Evolutionary conservation across 345 rosid genomes (phyloP), one percentile per base, ranked within the genome.

Genomic region (Rubroshorea leprosula): DNA sequence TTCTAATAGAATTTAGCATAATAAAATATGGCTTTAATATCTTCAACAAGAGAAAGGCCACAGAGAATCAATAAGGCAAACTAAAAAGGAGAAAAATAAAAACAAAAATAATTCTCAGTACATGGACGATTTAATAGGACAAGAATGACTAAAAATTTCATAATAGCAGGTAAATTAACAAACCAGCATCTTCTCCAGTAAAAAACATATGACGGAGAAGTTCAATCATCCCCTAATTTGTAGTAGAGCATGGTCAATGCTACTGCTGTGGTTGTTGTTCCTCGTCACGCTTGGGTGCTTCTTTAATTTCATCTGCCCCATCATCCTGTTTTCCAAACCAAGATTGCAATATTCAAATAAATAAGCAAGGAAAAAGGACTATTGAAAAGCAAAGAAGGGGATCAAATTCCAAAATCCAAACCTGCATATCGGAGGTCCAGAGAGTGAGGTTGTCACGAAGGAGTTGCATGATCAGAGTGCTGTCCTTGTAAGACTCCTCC

Each of bases 351-450:
- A 23, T 35, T 14, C 0, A 21, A 19, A 6, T 22, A 24, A 41
- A 52, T 51, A 13, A 51, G 24, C 3, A 51, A 4, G n/a, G 2
- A 23, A 55, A 49, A 18, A 18, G 20, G 46, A 19, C 25, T 20
- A 27, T 6, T 12, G 39, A 18, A 25, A n/a, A n/a, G n/a, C 1
- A 26, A 56, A 8, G 16, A 23, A 22, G 46, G 9, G 57, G 43
- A 51, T 51, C 14, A 19, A 44, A 47, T n/a, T n/a, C 57, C 50
- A n/a, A n/a, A n/a, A n/a, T 25, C 24, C 21, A 0, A 47, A 85
- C 98, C 98, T 86, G 95, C 90, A 91, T 86, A 49, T 91, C 95
- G 26, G 96, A 91, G 49, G 98, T 91, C 98, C 95, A 89, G 52
- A 92, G 75, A 48, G 98, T 92, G 78, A 89, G 96, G 48, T 92